A percentile compares a stretch with the other conserved stretches of the same genome.
Conservation (phyloP, 345 rosid species). For the Mercurialis annua region DNA sequence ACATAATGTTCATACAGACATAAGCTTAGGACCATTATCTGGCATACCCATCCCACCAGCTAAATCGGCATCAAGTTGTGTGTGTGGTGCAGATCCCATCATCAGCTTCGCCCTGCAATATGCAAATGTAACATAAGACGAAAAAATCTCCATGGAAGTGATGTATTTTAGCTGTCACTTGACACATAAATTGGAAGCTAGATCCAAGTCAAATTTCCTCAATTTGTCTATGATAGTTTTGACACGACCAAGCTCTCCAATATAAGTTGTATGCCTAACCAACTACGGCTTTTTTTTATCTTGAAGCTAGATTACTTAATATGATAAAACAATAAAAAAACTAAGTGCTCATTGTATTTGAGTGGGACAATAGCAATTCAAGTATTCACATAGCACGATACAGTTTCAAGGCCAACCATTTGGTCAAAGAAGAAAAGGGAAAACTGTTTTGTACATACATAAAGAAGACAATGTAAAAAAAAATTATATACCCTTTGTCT, state of each 20-base stretch:
- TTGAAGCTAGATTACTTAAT: not conserved
- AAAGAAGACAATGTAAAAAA: no score
- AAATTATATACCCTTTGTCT: no score
- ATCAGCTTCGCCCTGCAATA: conserved; percentile 64
- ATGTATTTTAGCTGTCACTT: not conserved
- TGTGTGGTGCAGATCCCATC: conserved; percentile 80
- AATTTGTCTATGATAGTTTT: not conserved
- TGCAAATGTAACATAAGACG: conserved; percentile 1
- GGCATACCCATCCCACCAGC: conserved; percentile 98
- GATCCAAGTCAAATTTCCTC: not conserved
- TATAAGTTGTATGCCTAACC: not conserved
- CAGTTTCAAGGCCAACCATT: not conserved
- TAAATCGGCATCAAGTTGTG: conserved; percentile 89
- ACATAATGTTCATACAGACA: conserved; percentile 39
- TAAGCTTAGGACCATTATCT: conserved; percentile 80
- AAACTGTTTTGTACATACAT: not conserved
- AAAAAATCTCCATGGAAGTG: not conserved
- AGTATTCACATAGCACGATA: not conserved
- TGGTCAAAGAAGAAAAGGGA: not conserved
- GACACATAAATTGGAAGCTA: not conserved
- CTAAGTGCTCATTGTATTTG: not conserved
- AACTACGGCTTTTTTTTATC: not conserved
- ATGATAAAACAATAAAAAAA: not conserved
- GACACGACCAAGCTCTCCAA: no score
- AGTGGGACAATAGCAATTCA: not conserved